A percentile compares a stretch with the other conserved stretches of the same genome.
Evolutionary conservation across 2,329 filamentous ascomycete genomes (phyloP).

Genomic region (Talaromyces verruculosus): DNA sequence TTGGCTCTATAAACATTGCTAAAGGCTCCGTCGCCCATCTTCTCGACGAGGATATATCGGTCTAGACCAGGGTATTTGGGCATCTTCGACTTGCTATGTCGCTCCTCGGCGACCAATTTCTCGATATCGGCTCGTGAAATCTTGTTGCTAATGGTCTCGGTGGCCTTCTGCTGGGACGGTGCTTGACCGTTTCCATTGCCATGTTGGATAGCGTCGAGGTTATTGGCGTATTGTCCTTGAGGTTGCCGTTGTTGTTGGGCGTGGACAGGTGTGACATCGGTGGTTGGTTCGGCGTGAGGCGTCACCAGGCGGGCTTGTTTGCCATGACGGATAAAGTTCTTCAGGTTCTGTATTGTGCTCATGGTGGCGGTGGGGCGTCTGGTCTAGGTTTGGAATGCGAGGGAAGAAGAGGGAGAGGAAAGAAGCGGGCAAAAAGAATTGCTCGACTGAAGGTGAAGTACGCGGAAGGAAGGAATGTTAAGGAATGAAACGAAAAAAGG

Average conservation of each 20-base stretch:
- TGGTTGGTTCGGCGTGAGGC: conserved; percentile 61
- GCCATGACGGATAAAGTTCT: conserved; percentile 97
- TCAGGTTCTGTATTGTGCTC: conserved; percentile 86
- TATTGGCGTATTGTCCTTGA: conserved; percentile 52
- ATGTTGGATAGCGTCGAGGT: conserved; percentile 62
- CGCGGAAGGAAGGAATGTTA: background rate
- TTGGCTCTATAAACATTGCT: conserved; percentile 94
- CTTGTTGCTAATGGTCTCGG: conserved; percentile 53
- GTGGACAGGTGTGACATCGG: conserved; percentile 63
- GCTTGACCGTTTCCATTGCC: conserved; percentile 65
- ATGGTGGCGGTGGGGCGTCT: conserved; percentile 39
- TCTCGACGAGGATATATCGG: conserved; percentile 82
- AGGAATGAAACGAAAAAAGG: background rate
- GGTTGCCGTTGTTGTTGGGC: conserved; percentile 61
- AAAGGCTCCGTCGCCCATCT: conserved; percentile 99
- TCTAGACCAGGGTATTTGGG: conserved; percentile 83
- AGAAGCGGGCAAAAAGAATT: background rate
- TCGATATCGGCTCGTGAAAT: conserved; percentile 64
- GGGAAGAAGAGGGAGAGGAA: background rate
- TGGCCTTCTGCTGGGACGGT: conserved; percentile 62
- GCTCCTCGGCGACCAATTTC: conserved; percentile 87
- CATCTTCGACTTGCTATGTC: conserved; percentile 79
- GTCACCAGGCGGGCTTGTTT: conserved; percentile 80
- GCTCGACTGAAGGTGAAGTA: background rate
- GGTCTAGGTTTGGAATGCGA: conserved; percentile 5